Evolutionary conservation across 2,329 filamentous ascomycete genomes (phyloP).

Genomic region (Hymenoscyphus albidus): DNA sequence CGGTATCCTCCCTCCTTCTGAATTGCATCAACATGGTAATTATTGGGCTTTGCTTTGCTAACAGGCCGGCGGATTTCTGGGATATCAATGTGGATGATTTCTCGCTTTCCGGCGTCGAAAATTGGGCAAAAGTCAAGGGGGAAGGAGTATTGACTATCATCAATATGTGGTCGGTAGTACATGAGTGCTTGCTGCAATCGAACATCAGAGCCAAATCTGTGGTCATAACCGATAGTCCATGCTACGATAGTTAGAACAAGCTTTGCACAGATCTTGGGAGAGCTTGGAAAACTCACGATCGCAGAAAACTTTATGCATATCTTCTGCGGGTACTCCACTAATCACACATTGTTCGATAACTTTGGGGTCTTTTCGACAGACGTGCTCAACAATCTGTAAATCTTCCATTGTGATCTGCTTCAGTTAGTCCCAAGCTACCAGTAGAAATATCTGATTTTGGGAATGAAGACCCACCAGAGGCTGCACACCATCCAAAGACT

Average conservation of each 20-base stretch:
- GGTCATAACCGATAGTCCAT: conserved; percentile 94
- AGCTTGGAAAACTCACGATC: conserved; percentile 56
- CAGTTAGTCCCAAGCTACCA: conserved; percentile 16
- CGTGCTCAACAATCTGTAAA: conserved; percentile 71
- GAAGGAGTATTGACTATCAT: conserved; percentile 87
- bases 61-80: conserved; percentile 73
- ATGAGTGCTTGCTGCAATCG: conserved; percentile 89
- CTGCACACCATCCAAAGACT: conserved; percentile 70
- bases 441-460: background rate
- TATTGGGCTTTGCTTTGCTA: conserved; percentile 67
- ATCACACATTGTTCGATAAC: conserved; percentile 89
- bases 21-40: conserved; percentile 74
- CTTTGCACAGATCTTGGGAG: background rate
- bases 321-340: conserved; percentile 71
- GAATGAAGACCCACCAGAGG: conserved; percentile 59
- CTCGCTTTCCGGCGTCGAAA: conserved; percentile 74
- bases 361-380: conserved; percentile 72
- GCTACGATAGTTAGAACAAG: conserved; percentile 41
- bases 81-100: conserved; percentile 55
- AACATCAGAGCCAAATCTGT: conserved; percentile 74
- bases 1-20: conserved; percentile 72
- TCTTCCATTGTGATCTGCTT: conserved; percentile 84
- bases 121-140: conserved; percentile 94
- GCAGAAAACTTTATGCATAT: conserved; percentile 96
- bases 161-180: conserved; percentile 85